These are phyloP conservation scores for Castanea sativa DNA, from an alignment of 306 rosid species.

Conservation along the genomic window DNA sequence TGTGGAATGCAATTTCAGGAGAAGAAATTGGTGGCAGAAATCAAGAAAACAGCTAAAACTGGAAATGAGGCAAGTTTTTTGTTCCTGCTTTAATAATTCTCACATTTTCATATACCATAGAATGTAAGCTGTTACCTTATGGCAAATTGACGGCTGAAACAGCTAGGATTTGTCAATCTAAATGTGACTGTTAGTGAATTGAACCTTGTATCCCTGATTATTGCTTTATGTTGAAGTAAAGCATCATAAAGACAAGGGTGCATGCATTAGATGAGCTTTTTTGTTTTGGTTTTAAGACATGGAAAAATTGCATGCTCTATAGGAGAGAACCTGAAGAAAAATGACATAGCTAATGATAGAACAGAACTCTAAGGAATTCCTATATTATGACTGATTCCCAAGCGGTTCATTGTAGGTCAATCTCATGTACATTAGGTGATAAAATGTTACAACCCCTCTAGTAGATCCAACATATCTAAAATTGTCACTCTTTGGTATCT, in stretches of 20 bases:
- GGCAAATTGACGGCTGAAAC: not conserved
- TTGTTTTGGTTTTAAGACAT: not conserved
- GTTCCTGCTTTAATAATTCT: slow-evolving; percentile 1
- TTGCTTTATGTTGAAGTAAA: not conserved
- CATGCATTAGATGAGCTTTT: not conserved
- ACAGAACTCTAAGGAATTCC: not conserved
- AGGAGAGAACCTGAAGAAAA: not conserved
- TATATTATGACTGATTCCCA: no score
- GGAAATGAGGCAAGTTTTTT: slow-evolving; percentile 76
- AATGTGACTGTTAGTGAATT: not conserved
- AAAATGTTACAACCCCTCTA: no score
- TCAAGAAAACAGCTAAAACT: slow-evolving; percentile 80
- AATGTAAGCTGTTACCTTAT: not conserved
- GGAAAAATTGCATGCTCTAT: not conserved
- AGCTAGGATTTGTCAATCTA: not conserved
- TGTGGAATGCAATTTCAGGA: slow-evolving; percentile 52
- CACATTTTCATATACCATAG: not conserved
- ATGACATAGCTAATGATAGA: not conserved
- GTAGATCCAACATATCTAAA: no score
- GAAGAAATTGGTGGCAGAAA: slow-evolving; percentile 90
- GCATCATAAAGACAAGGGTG: not conserved
- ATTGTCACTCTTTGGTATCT: no score
- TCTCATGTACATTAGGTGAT: no score
- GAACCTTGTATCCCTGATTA: not conserved
- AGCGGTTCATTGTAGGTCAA: no score